phyloP scores from a whole-genome alignment of 352 stramenopile genomes.

The Halophytophthora polymorphica region DNA sequence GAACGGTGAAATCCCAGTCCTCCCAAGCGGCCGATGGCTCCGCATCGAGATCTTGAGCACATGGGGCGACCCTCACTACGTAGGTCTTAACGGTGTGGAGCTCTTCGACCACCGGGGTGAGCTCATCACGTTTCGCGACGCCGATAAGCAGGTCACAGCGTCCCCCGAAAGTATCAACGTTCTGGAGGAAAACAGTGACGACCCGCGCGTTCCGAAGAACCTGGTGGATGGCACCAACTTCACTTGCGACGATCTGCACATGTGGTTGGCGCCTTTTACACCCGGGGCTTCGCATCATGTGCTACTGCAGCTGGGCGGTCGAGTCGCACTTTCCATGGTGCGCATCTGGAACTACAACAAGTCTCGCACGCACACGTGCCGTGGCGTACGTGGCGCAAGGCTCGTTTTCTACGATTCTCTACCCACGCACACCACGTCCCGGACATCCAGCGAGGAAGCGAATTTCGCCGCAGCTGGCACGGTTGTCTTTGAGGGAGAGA shows the following conservation, averaged over 20 bases:
- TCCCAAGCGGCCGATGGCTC: conserved; percentile 60
- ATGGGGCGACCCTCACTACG: conserved; percentile 88
- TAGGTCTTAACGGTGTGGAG: conserved; percentile 89
- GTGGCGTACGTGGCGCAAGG: conserved; percentile 57
- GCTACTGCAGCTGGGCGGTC: conserved; percentile 40
- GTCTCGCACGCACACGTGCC: conserved; percentile 75
- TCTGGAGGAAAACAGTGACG: conserved; percentile 83
- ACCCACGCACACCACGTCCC: conserved; percentile 8
- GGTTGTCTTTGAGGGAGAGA: conserved; percentile 85
- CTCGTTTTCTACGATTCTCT: conserved; percentile 40
- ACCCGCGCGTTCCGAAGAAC: conserved; percentile 68
- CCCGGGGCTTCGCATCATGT: conserved; percentile 51
- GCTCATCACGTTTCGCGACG: conserved; percentile 45
- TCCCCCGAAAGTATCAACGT: conserved; percentile 85
- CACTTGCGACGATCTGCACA: conserved; percentile 90
- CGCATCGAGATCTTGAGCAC: conserved; percentile 81
- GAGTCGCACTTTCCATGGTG: conserved; percentile 68
- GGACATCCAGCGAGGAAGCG: background rate
- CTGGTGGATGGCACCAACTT: conserved; percentile 85
- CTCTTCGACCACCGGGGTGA: conserved; percentile 76
- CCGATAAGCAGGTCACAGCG: conserved; percentile 50
- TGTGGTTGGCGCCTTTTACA: conserved; percentile 88
- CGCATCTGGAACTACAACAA: conserved; percentile 94
- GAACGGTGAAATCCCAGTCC: conserved; percentile 42
- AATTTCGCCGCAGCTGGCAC: conserved; percentile 1